phyloP scores from a whole-genome alignment of 139 green algal species.

The Medakamo hakoo region DNA sequence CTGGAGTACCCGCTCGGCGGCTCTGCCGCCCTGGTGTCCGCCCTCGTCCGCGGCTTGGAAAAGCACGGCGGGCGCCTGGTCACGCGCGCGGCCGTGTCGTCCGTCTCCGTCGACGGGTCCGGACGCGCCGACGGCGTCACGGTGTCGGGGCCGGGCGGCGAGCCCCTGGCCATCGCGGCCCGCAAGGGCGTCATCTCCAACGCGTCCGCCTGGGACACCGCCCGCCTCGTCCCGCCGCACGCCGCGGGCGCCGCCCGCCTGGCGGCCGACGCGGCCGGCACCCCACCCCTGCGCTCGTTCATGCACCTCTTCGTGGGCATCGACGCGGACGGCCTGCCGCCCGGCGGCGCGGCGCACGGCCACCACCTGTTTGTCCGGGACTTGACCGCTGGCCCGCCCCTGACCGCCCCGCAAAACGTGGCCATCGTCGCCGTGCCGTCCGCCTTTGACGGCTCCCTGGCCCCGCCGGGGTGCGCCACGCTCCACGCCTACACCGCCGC shows the following conservation, averaged over 20 bases:
- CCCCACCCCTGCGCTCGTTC: slow-evolving; percentile 65
- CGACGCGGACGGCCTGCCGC: slow-evolving; percentile 26
- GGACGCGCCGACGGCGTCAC: slow-evolving; percentile 34
- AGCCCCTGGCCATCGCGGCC: slow-evolving; percentile 13
- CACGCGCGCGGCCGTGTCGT: slow-evolving; percentile 66
- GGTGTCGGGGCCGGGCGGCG: neutral
- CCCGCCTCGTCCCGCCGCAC: slow-evolving; percentile 45
- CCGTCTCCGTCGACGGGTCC: slow-evolving; percentile 46
- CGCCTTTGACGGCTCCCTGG: slow-evolving; percentile 57
- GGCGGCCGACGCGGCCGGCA: slow-evolving; percentile 20
- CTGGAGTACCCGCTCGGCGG: slow-evolving; percentile 89
- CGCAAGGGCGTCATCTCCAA: slow-evolving; percentile 67
- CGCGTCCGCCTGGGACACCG: slow-evolving; percentile 72
- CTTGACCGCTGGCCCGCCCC: slow-evolving; percentile 50
- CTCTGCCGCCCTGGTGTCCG: slow-evolving; percentile 67
- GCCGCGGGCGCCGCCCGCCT: slow-evolving; percentile 25
- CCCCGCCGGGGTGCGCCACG: slow-evolving; percentile 61
- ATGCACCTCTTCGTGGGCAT: slow-evolving; percentile 96
- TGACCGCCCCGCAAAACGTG: slow-evolving; percentile 72
- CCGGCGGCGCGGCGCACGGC: neutral
- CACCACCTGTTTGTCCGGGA: slow-evolving; percentile 93
- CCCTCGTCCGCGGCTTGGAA: slow-evolving; percentile 72
- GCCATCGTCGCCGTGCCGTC: slow-evolving; percentile 59
- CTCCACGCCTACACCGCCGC: slow-evolving; percentile 67
- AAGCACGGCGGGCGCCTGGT: slow-evolving; percentile 68